Conservation (phyloP, 2,329 filamentous ascomycete genomes). For the Fusarium tanahbumbuense region DNA sequence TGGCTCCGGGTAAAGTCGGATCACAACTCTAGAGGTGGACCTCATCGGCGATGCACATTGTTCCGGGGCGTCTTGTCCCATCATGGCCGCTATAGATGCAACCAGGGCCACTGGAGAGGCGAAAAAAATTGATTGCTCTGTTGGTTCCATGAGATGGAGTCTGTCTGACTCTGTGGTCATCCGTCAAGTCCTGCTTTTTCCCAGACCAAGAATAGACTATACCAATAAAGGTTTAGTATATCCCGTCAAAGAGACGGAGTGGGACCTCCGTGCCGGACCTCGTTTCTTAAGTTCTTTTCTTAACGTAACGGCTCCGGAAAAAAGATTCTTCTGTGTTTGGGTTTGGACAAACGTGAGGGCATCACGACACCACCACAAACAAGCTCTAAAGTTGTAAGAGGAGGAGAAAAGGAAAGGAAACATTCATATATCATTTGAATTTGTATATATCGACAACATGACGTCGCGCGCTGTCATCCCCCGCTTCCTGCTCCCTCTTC, state of each 20-base stretch:
- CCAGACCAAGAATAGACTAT: background rate
- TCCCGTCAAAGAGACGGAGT: conserved; percentile 28
- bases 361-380: conserved; percentile 33
- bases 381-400: conserved; percentile 16
- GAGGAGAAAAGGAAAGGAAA: background rate
- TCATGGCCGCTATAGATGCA: background rate
- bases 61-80: conserved; percentile 44
- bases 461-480: conserved; percentile 67
- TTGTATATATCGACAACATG: conserved; percentile 47
- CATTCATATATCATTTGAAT: background rate
- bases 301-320: conserved; percentile 36
- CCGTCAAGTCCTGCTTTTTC: conserved; percentile 10
- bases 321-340: conserved; percentile 39
- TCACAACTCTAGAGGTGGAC: conserved; percentile 16
- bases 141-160: background rate
- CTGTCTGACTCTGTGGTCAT: background rate
- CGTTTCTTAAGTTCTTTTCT: conserved; percentile 10
- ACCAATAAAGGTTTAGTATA: conserved; percentile 10
- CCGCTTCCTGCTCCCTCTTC: conserved; percentile 74
- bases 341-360: conserved; percentile 28
- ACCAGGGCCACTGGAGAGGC: background rate
- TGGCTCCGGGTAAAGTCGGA: conserved; percentile 53
- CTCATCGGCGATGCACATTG: conserved; percentile 14
- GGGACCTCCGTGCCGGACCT: conserved; percentile 27
- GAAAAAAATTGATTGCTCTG: conserved; percentile 3